These are phyloP conservation scores for Taxawa tesnikishii DNA, from an alignment of 2,329 filamentous ascomycete species.

Conservation along the genomic window DNA sequence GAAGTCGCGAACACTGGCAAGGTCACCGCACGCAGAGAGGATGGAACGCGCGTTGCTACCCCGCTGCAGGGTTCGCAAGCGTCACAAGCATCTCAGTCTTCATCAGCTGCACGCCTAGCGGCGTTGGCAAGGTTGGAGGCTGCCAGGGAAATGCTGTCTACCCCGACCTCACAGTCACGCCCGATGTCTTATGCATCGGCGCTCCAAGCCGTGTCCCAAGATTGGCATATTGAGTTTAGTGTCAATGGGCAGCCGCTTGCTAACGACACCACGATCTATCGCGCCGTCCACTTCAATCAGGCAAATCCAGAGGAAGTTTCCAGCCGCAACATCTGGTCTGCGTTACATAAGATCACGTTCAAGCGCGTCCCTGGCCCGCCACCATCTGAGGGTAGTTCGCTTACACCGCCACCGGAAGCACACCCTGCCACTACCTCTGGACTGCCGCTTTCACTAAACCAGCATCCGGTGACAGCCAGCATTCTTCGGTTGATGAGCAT, in stretches of 20 bases:
- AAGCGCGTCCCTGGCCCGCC: constrained; percentile 74
- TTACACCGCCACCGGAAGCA: constrained; percentile 40
- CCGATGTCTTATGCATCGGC: constrained; percentile 76
- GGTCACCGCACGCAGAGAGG: constrained; percentile 82
- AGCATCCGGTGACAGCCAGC: constrained; percentile 71
- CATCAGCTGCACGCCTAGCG: constrained; percentile 15
- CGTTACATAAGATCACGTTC: constrained; percentile 84
- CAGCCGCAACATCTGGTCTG: constrained; percentile 75
- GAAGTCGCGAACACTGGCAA: constrained; percentile 79
- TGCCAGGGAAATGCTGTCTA: constrained; percentile 23
- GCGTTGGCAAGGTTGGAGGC: constrained; percentile 18
- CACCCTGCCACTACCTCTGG: constrained; percentile 44
- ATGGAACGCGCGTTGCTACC: constrained; percentile 76
- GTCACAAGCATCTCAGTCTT: too few relatives aligned
- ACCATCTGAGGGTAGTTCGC: constrained; percentile 56
- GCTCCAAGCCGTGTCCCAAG: constrained; percentile 66
- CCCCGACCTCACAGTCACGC: constrained; percentile 37
- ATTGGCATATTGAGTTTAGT: constrained; percentile 96
- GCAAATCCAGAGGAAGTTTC: constrained; percentile 51
- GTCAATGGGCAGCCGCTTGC: constrained; percentile 72
- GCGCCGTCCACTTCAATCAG: constrained; percentile 70
- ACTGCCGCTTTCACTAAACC: constrained; percentile 67
- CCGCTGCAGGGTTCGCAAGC: constrained; percentile 49
- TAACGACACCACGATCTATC: constrained; percentile 91
- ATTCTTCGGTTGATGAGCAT: constrained; percentile 84